Base-by-base conservation (phyloP, 2,329 filamentous ascomycete species). In the Ophiostoma angusticollis region DNA sequence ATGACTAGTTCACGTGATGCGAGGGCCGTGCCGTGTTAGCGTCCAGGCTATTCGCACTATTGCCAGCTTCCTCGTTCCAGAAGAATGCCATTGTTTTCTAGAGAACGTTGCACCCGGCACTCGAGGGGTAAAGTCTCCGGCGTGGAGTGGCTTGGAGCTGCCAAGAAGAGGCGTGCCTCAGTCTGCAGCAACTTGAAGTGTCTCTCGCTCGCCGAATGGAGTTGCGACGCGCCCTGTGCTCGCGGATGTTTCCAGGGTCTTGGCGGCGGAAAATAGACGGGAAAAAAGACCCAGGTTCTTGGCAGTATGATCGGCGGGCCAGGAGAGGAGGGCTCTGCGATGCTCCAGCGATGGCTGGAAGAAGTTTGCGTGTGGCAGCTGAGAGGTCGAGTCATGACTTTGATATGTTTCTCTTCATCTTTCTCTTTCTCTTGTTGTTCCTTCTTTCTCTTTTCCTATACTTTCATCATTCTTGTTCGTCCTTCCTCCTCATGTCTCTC, bases 221-320 rank as follows among this genome's bases (percentile, higher is more conserved):
- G n/a, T n/a, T 24, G 23, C 19, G 23, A 13, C 3, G 7, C 16
- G 25, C 23, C 19, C 3, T 11, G 12, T 18, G 14, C 16, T 18
- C 16, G 11, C 22, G 11, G 13, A n/a, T 33, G 27, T 37, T 30
- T 30, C 28, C 19, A 13, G 17, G 14, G 12, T 31, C 29, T 27
- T 32, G 29, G 28, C 35, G n/a, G n/a, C n/a, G n/a, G n/a, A n/a
- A n/a, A n/a, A n/a, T n/a, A n/a, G n/a, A n/a, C n/a, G n/a, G n/a
- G n/a, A n/a, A n/a, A n/a, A n/a, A n/a, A n/a, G n/a, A n/a, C n/a
- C 21, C n/a, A 9, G 4, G 32, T 12, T 16, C 34, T 28, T 29
- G 34, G 18, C 36, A 28, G 40, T 42, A 35, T 42, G 40, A 42
- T 42, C 39, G 22, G 9, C 39, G 29, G 34, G 22, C 24, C n/a